Conservation (phyloP, 2,329 filamentous ascomycete species). For the Sclerotinia spermophila region DNA sequence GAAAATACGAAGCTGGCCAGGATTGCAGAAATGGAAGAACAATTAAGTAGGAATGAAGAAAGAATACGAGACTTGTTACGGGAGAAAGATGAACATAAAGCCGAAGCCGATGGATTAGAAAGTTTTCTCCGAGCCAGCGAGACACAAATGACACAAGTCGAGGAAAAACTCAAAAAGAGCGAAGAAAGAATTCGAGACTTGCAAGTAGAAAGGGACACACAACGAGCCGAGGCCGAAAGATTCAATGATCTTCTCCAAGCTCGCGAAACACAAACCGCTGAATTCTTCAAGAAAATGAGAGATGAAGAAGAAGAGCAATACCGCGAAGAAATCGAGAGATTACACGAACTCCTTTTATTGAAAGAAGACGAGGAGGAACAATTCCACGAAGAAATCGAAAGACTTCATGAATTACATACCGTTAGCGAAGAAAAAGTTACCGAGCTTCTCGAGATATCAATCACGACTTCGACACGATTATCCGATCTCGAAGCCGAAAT, state of each 20-base stretch:
- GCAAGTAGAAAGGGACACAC: background rate
- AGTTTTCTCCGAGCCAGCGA: background rate
- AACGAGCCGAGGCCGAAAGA: background rate
- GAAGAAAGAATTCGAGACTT: background rate
- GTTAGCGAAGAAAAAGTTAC: background rate
- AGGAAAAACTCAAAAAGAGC: background rate
- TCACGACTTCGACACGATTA: background rate
- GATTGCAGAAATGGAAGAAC: background rate
- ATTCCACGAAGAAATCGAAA: background rate
- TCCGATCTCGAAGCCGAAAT: constrained; percentile 5
- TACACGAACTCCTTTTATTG: background rate
- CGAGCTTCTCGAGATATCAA: constrained; percentile 3
- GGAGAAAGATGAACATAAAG: background rate
- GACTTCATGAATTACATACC: background rate
- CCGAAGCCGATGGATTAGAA: constrained; percentile 5
- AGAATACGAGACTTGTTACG: background rate
- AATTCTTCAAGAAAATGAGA: background rate
- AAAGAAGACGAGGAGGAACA: constrained; percentile 1
- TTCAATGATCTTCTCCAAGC: background rate
- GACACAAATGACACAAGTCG: background rate
- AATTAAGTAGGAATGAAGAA: background rate
- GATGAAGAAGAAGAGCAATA: constrained; percentile 1
- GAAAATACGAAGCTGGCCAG: background rate
- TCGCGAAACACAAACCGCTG: background rate
- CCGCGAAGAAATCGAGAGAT: background rate